These are phyloP conservation scores for Neckera pumila DNA, from an alignment of 225 moss, liverwort and hornwort genomes.

Conservation along the genomic window DNA sequence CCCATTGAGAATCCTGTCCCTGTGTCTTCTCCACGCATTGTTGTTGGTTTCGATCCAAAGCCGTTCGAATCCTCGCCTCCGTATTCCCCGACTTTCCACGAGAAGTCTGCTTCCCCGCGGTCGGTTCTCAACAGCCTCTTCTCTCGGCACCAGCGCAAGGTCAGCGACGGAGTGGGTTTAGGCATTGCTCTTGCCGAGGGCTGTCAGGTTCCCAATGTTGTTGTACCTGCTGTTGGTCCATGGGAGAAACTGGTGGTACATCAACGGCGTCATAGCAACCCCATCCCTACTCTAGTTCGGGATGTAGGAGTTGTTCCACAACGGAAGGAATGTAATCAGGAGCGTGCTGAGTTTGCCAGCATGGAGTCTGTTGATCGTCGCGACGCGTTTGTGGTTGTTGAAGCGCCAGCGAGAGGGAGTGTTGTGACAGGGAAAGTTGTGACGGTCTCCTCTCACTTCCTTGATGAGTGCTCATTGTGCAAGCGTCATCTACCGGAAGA, in stretches of 20 bases:
- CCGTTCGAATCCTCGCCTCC: neutral
- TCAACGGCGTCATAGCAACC: constrained; percentile 24
- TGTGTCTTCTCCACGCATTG: constrained; percentile 30
- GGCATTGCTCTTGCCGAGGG: constrained; percentile 40
- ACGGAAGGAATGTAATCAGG: neutral
- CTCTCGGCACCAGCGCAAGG: constrained; percentile 35
- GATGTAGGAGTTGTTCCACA: neutral
- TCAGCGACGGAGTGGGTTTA: constrained; percentile 52
- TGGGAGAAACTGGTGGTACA: neutral
- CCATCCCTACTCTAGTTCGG: constrained; percentile 15
- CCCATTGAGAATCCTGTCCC: neutral
- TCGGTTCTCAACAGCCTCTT: constrained; percentile 68
- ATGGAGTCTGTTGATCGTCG: constrained; percentile 22
- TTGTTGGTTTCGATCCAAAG: constrained; percentile 86
- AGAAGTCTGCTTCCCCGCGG: constrained; percentile 40
- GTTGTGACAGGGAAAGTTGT: neutral
- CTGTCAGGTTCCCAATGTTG: neutral
- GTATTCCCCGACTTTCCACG: constrained; percentile 6
- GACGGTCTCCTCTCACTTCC: constrained; percentile 33
- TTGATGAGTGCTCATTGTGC: constrained; percentile 79
- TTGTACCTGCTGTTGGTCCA: neutral
- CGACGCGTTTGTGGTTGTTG: constrained; percentile 5
- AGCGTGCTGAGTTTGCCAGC: neutral
- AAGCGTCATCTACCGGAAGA: constrained; percentile 54
- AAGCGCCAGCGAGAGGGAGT: neutral